Evolutionary conservation across 2,329 filamentous ascomycete genomes (phyloP), one percentile per base, ranked within the genome.

Genomic region (Fusarium compactum): DNA sequence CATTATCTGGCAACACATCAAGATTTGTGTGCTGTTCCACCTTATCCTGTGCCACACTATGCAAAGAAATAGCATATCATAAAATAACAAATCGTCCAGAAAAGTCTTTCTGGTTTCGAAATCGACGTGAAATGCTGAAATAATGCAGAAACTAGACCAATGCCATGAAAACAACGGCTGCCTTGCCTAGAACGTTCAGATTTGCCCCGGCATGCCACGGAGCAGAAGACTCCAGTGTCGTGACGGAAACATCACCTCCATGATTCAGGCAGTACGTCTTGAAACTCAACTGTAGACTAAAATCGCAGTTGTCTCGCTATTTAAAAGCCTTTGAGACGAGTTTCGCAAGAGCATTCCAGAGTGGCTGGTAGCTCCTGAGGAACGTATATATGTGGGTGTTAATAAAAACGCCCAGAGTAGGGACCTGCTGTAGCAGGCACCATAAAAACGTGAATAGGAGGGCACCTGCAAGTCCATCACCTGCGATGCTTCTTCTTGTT

Each of bases 301-400:
- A 40, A 27, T n/a, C 46, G 43, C 30, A 58, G 56, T 45, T 69
- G 46, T 65, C 59, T 69, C 63, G 45, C 45, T 45, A 43, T 50
- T 44, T 41, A 22, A 59, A 71, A 55, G 69, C 58, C 64, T 58
- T 57, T 22, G 59, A 65, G 65, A 65, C 53, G 45, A 63, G 65
- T 62, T 72, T 68, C 62, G 65, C 69, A 73, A 60, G 69, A 59
- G 47, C 46, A 58, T 67, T 62, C 52, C 60, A 55, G 48, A 45
- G 20, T 62, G 48, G 38, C 53, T 68, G 61, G 61, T 64, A 61
- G 50, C 59, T 73, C 71, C 68, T 66, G 68, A 70, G 70, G 60
- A 78, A 78, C 76, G 76, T 78, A 78, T 78, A 74, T 78, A 71
- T 67, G 65, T 62, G 69, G 59, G 67, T 69, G 69, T 65, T 68